Evolutionary conservation across 2,329 filamentous ascomycete species (phyloP), one percentile per base, ranked within the genome.

Genomic region (Penicillium palitans): DNA sequence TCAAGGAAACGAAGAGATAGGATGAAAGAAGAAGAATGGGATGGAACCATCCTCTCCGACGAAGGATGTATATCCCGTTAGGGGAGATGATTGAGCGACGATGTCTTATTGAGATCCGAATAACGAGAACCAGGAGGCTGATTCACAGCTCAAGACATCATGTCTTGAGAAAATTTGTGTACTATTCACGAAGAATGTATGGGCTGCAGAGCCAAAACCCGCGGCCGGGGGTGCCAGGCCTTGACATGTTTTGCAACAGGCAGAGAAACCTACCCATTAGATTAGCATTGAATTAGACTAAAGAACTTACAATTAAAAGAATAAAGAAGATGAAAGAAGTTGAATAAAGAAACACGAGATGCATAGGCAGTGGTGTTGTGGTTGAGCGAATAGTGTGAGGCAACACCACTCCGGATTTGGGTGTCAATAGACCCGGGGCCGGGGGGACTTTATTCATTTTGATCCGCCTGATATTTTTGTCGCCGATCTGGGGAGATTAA

Each of bases 351-450:
- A 54, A 48, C 8, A 9, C 2, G 46, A 39, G 29, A 13, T 24
- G 4, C 6, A 41, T 29, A 21, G 6, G 7, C 12, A 27, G 13
- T 21, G 17, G 21, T 46, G 29, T 45, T 17, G 19, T 33, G 37
- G 19, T 55, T 21, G 39, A 42, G 40, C 54, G 54, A 57, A 57
- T 57, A 45, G 55, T 21, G 31, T 39, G 52, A 42, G 55, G 35
- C 25, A 44, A 46, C 33, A 53, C 55, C 54, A 58, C 57, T 56
- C 62, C 63, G 57, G 41, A 61, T 66, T 66, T 49, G 61, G 61
- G 49, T 19, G 33, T 70, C 65, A 69, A 71, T 68, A 70, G 66
- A 61, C 45, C 60, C 31, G n/a, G 15, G 12, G 25, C 17, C 8
- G 29, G 12, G 24, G 59, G 37, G 15, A 19, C 10, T 24, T 35